Conservation (phyloP, 805 yeast species). For the Kuraishia capsulata region DNA sequence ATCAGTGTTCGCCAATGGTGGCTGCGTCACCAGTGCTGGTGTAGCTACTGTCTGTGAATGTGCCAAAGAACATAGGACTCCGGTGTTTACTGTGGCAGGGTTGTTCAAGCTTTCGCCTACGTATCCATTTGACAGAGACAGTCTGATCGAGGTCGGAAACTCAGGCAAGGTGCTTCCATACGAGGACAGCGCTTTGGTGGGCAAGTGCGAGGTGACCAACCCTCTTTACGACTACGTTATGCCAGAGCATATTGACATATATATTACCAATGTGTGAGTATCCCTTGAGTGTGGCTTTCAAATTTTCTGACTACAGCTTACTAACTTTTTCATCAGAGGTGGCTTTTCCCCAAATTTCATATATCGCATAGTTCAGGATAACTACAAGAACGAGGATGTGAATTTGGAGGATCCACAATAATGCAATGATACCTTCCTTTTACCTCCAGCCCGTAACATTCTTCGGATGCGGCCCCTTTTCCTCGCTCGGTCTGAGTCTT, state of each 20-base stretch:
- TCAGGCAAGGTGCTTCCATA: slow-evolving; percentile 82
- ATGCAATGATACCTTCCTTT: not conserved
- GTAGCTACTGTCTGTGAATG: slow-evolving; percentile 91
- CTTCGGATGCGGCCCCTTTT: slow-evolving; percentile 28
- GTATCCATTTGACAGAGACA: slow-evolving; percentile 83
- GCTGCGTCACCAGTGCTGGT: slow-evolving; percentile 83
- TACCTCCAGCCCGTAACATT: not conserved
- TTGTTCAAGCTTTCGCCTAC: slow-evolving; percentile 86
- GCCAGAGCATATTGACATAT: slow-evolving; percentile 91
- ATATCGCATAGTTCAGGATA: slow-evolving; percentile 90
- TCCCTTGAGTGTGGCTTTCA: slow-evolving; percentile 1
- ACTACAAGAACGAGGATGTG: slow-evolving; percentile 81
- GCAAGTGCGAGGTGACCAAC: slow-evolving; percentile 73
- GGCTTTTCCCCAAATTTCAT: slow-evolving; percentile 96
- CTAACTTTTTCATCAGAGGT: slow-evolving; percentile 35
- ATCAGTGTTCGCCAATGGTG: slow-evolving; percentile 94
- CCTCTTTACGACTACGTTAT: slow-evolving; percentile 87
- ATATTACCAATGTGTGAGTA: slow-evolving; percentile 71
- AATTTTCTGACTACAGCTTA: not conserved
- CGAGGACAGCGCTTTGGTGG: slow-evolving; percentile 58
- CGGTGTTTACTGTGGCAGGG: slow-evolving; percentile 93
- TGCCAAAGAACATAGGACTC: slow-evolving; percentile 93
- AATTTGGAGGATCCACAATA: slow-evolving; percentile 27
- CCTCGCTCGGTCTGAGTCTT: slow-evolving; percentile 49
- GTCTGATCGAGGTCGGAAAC: slow-evolving; percentile 84